Conservation (phyloP, 306 rosid genomes). For the Lathyrus sativus region DNA sequence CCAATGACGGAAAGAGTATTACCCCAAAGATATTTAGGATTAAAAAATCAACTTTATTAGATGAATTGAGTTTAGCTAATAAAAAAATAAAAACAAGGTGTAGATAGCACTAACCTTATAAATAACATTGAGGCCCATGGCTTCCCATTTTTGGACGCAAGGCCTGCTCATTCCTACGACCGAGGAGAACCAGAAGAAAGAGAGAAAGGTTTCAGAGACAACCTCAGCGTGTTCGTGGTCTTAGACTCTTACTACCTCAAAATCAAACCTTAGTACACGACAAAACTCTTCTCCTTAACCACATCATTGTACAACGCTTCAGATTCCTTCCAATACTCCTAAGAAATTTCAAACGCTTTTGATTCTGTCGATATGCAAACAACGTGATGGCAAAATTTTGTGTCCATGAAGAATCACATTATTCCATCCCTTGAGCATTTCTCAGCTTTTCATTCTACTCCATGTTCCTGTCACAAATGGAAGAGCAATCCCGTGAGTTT, state of each 20-base stretch:
- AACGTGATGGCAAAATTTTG: constrained; percentile 56
- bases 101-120: too few relatives aligned
- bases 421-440: constrained; percentile 44
- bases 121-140: neutral
- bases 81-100: too few relatives aligned
- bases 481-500: constrained; percentile 57
- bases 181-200: constrained; percentile 8
- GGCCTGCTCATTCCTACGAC: neutral
- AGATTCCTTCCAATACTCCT: constrained; percentile 11
- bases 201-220: neutral
- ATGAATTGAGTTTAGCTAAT: too few relatives aligned
- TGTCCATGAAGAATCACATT: constrained; percentile 46
- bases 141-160: too few relatives aligned
- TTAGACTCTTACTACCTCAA: neutral
- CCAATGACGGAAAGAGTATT: too few relatives aligned
- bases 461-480: constrained; percentile 52
- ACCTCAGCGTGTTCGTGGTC: constrained; percentile 12
- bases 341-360: neutral
- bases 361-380: constrained; percentile 49
- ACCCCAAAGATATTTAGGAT: too few relatives aligned
- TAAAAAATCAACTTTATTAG: too few relatives aligned
- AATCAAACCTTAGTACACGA: neutral
- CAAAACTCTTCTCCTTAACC: neutral
- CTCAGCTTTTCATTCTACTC: constrained; percentile 67
- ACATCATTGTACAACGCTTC: constrained; percentile 16